Evolutionary conservation across 805 yeast species (phyloP).

Genomic region (Brettanomyces custersianus): DNA sequence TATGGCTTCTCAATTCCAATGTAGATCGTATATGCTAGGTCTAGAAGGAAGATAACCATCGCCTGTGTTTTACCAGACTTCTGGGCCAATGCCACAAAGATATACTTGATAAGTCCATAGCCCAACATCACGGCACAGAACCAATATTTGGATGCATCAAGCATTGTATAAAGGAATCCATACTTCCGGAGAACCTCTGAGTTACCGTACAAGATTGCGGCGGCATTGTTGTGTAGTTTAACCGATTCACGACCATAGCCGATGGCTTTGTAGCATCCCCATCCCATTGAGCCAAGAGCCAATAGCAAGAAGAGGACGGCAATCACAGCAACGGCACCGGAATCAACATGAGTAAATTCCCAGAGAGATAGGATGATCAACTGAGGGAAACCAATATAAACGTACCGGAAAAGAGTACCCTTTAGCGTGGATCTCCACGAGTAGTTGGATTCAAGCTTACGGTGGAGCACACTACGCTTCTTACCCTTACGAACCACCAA

Average conservation of each 20-base stretch:
- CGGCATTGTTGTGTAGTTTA: constrained; percentile 62
- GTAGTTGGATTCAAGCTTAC: constrained; percentile 30
- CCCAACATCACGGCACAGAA: constrained; percentile 60
- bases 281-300: constrained; percentile 49
- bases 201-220: constrained; percentile 80
- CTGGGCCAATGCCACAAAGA: constrained; percentile 75
- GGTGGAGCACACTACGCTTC: constrained; percentile 14
- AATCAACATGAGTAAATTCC: constrained; percentile 77
- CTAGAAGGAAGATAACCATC: constrained; percentile 65
- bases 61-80: constrained; percentile 76
- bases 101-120: constrained; percentile 56
- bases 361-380: constrained; percentile 70
- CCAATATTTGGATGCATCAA: constrained; percentile 73
- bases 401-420: constrained; percentile 71
- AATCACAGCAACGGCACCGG: constrained; percentile 80
- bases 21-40: constrained; percentile 56
- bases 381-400: constrained; percentile 81
- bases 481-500: constrained; percentile 30
- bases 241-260: constrained; percentile 57
- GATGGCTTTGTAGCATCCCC: constrained; percentile 58
- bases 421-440: constrained; percentile 57
- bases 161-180: constrained; percentile 88
- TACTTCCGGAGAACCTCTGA: constrained; percentile 61
- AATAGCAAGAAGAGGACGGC: constrained; percentile 65
- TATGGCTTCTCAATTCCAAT: constrained; percentile 65